Base-by-base conservation (phyloP, 2,329 filamentous ascomycete species). In the Xylariaceae sp. region DNA sequence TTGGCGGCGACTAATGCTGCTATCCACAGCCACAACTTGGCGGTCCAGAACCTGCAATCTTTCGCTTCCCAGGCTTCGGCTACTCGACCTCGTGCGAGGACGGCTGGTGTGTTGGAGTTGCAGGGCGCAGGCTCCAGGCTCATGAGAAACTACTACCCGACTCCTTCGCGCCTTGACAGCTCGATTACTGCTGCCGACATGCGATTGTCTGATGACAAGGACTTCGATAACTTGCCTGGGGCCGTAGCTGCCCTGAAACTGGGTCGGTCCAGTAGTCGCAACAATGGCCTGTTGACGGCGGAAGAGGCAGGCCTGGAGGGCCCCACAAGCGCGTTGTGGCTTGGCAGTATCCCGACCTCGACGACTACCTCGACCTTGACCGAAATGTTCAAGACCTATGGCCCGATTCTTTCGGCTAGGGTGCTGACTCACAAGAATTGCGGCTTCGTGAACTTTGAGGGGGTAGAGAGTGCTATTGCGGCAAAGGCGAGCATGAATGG, bases 351-450 rank as follows among this genome's bases (percentile, higher is more conserved):
- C 38, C 92, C 92, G 10, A 89, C 90, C 4, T 96, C 92, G 3
- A 98, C 92, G 2, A 98, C 92, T 0, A 89, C 92, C 9, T 94
- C 90, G 1, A 96, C 92, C 1, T 65, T 98, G 40, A 87, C 87
- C 37, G 88, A 93, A 45, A 94, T 96, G 64, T 98, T 98, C 65
- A 85, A 86, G 58, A 75, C 80, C n/a, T 94, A 92, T 47, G 92
- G 92, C 8, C 75, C 83, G 3, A 94, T 98, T 43, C 73, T 92
- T 45, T 95, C 90, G 3, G 90, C 87, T 18, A 77, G 92, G 44
- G 92, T 98, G 4, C 70, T 98, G 41, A 96, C 92, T 1, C 88
- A 98, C 68, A 98, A 98, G 71, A 96, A 94, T 61, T 98, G 92
- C 56, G 92, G 90, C 3, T 98, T 98, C 50, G 90, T 98, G 55